A percentile compares a stretch with the other conserved stretches of the same genome.
These are phyloP conservation scores for Penicillium ucsense DNA, from an alignment of 495 filamentous ascomycete genomes.

Conservation along the genomic window DNA sequence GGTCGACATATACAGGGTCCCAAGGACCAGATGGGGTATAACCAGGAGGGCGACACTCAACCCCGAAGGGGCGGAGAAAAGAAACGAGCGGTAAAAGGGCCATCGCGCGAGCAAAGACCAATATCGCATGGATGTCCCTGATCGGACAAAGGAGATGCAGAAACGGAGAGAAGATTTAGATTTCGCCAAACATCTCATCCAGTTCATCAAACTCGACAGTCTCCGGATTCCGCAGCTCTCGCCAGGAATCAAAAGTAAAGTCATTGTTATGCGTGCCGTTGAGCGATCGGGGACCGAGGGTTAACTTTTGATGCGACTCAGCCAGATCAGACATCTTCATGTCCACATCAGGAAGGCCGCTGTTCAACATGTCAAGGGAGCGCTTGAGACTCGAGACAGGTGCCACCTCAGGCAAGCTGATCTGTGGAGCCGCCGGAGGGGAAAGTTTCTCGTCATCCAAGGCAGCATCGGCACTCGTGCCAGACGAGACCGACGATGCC, in stretches of 20 bases:
- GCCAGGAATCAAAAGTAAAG: conserved; percentile 33
- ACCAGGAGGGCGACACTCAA: conserved; percentile 8
- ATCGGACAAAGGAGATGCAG: neutral
- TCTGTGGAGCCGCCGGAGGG: conserved; percentile 22
- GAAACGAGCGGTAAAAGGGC: neutral
- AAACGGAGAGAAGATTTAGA: conserved; percentile 17
- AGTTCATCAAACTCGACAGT: conserved; percentile 86
- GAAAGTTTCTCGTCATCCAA: conserved; percentile 18
- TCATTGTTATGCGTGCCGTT: conserved; percentile 32
- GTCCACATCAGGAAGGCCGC: conserved; percentile 32
- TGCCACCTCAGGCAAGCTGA: conserved; percentile 21
- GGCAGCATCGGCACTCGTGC: conserved; percentile 30
- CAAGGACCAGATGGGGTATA: conserved; percentile 10
- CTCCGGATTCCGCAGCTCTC: conserved; percentile 74
- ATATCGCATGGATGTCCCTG: neutral
- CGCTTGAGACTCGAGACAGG: conserved; percentile 33
- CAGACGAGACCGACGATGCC: conserved; percentile 40
- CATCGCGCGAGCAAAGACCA: neutral
- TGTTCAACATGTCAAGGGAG: conserved; percentile 37
- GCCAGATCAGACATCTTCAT: conserved; percentile 38
- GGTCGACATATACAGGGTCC: conserved; percentile 24
- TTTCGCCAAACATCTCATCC: conserved; percentile 66
- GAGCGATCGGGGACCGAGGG: conserved; percentile 30
- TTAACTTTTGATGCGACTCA: conserved; percentile 32
- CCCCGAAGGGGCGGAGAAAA: conserved; percentile 2